A percentile compares a stretch with the other conserved stretches of the same genome.
Evolutionary conservation across 2,329 filamentous ascomycete species (phyloP).

Genomic region (Fonsecaea pugnacius): DNA sequence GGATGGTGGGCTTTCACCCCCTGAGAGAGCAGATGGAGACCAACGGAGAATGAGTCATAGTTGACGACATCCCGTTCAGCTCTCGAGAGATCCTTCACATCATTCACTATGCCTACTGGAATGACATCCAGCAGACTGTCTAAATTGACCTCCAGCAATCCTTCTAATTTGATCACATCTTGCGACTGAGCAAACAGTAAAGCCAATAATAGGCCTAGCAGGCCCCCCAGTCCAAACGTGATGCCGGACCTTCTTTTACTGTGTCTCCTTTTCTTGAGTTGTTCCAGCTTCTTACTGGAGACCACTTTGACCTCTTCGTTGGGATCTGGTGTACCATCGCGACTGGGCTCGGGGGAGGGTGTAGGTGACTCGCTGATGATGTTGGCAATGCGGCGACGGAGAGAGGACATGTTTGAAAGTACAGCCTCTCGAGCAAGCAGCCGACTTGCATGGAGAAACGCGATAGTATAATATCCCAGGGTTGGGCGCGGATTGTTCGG

Average conservation of each 20-base stretch:
- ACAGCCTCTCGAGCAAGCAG: slow-evolving; percentile 8
- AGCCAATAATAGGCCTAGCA: slow-evolving; percentile 88
- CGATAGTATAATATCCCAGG: background rate
- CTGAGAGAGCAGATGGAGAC: slow-evolving; percentile 77
- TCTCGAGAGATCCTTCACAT: slow-evolving; percentile 85
- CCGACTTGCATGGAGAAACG: slow-evolving; percentile 1
- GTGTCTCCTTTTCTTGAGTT: slow-evolving; percentile 41
- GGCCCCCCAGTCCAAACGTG: slow-evolving; percentile 82
- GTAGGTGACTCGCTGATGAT: slow-evolving; percentile 40
- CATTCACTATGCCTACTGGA: slow-evolving; percentile 80
- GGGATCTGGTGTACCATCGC: slow-evolving; percentile 36
- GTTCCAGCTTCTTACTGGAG: slow-evolving; percentile 55
- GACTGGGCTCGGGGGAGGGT: slow-evolving; percentile 33
- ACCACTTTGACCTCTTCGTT: slow-evolving; percentile 56
- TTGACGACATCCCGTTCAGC: slow-evolving; percentile 84
- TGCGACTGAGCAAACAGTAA: slow-evolving; percentile 88
- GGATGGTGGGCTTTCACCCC: slow-evolving; percentile 83
- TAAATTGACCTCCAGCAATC: slow-evolving; percentile 72
- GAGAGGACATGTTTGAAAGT: slow-evolving; percentile 42
- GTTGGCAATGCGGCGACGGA: slow-evolving; percentile 50
- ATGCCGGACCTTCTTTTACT: slow-evolving; percentile 77
- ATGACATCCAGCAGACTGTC: slow-evolving; percentile 85
- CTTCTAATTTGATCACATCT: slow-evolving; percentile 84
- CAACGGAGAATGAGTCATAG: slow-evolving; percentile 93
- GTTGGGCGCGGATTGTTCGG: slow-evolving; percentile 4